phyloP scores from a whole-genome alignment of 1,284 basidiomycete species.

The Sanghuangporus weigelae region DNA sequence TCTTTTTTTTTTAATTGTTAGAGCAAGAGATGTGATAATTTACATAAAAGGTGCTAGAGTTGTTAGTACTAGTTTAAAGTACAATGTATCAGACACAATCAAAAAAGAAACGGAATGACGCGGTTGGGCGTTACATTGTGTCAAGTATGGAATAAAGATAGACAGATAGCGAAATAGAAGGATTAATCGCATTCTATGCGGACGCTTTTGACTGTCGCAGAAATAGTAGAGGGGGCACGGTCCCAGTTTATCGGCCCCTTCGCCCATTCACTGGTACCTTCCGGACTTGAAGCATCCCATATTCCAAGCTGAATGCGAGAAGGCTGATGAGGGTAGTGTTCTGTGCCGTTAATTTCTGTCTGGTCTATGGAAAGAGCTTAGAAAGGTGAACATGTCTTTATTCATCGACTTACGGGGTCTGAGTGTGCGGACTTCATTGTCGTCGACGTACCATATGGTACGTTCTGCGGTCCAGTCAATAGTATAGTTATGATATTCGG shows the following conservation, averaged over 20 bases:
- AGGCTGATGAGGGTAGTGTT: slow-evolving; percentile 35
- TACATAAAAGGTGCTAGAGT: too few species aligned
- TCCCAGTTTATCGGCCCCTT: slow-evolving; percentile 42
- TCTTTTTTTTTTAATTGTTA: too few species aligned
- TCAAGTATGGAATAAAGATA: not conserved
- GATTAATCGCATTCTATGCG: slow-evolving; percentile 33
- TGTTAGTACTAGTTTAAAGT: too few species aligned
- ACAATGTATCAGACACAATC: not conserved
- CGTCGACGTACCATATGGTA: slow-evolving; percentile 42
- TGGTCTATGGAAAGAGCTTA: slow-evolving; percentile 23
- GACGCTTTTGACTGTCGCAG: slow-evolving; percentile 35
- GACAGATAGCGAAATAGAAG: not conserved
- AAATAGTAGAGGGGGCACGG: slow-evolving; percentile 29
- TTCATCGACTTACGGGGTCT: slow-evolving; percentile 29
- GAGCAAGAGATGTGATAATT: too few species aligned
- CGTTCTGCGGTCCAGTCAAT: slow-evolving; percentile 39
- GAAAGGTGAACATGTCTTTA: not conserved
- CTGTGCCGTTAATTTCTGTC: slow-evolving; percentile 32
- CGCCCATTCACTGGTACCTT: slow-evolving; percentile 42
- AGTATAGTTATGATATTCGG: slow-evolving; percentile 32
- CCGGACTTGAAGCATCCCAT: slow-evolving; percentile 43
- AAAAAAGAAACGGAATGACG: not conserved
- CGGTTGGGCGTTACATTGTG: not conserved
- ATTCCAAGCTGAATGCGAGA: slow-evolving; percentile 39
- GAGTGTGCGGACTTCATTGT: slow-evolving; percentile 32